Conservation (phyloP, 371 early-diverging fungal genomes). For the Circinella umbellata region DNA sequence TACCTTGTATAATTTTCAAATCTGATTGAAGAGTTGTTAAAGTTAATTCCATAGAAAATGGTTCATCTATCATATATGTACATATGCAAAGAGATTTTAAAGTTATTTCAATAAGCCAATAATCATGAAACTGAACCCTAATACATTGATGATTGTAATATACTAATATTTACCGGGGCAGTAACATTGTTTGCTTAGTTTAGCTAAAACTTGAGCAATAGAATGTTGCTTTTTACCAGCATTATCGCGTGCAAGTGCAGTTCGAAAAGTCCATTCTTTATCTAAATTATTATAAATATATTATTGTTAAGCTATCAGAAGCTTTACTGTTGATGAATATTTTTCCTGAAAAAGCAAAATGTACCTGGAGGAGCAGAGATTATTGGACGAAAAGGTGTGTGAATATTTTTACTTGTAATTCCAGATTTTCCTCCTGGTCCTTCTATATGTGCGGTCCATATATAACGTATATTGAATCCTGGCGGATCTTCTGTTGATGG, state of each 20-base stretch:
- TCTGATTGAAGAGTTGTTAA: slow-evolving; percentile 6
- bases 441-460: slow-evolving; percentile 55
- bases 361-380: slow-evolving; percentile 27
- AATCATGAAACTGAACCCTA: no score
- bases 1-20: slow-evolving; percentile 1
- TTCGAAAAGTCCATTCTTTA: slow-evolving; percentile 27
- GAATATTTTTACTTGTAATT: slow-evolving; percentile 26
- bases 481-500: slow-evolving; percentile 36
- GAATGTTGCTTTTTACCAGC: slow-evolving; percentile 21
- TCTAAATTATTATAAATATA: neutral
- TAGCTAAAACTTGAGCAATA: slow-evolving; percentile 27
- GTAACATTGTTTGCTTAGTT: slow-evolving; percentile 29
- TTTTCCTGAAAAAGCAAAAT: neutral
- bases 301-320: no score
- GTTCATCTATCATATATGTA: slow-evolving; percentile 8
- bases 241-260: slow-evolving; percentile 18
- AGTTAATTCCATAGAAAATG: slow-evolving; percentile 17
- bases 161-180: slow-evolving; percentile 29
- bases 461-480: slow-evolving; percentile 36
- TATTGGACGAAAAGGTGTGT: slow-evolving; percentile 30
- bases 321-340: no score
- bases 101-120: no score
- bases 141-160: no score
- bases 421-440: slow-evolving; percentile 38
- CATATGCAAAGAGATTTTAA: no score